These are phyloP conservation scores for Tillandsia leiboldiana DNA, from an alignment of 176 grass and related monocot species.

Conservation along the genomic window DNA sequence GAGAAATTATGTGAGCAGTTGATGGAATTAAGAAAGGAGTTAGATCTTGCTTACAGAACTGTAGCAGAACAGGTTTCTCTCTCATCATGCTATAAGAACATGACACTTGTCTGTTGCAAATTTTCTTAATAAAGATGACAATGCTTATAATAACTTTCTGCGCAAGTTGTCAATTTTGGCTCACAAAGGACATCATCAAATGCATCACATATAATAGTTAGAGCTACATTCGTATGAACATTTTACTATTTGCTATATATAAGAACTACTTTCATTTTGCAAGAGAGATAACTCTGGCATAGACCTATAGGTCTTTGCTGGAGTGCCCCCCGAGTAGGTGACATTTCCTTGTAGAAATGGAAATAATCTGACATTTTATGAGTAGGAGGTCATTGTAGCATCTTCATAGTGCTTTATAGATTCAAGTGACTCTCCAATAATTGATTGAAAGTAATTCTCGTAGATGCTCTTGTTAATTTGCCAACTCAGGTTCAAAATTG, in stretches of 20 bases:
- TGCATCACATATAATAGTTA: too few species aligned
- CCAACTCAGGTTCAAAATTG: too few species aligned
- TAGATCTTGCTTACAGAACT: slow-evolving; percentile 59
- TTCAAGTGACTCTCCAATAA: neutral
- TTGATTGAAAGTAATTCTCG: neutral
- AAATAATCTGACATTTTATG: neutral
- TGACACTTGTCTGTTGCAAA: neutral
- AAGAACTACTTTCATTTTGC: too few species aligned
- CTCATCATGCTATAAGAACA: neutral
- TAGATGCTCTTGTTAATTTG: neutral
- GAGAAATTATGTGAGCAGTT: slow-evolving; percentile 50
- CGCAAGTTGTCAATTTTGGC: too few species aligned
- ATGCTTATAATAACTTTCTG: too few species aligned
- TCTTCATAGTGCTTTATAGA: neutral
- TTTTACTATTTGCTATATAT: too few species aligned
- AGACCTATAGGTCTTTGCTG: too few species aligned
- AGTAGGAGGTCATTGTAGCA: neutral
- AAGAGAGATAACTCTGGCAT: too few species aligned
- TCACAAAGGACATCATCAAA: too few species aligned
- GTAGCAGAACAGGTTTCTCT: slow-evolving; percentile 75
- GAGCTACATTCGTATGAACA: too few species aligned
- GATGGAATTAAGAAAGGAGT: slow-evolving; percentile 53
- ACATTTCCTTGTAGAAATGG: too few species aligned
- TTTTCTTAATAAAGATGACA: neutral
- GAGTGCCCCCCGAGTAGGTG: too few species aligned